phyloP scores from a whole-genome alignment of 2,329 filamentous ascomycete species.

The Tothia fuscella region DNA sequence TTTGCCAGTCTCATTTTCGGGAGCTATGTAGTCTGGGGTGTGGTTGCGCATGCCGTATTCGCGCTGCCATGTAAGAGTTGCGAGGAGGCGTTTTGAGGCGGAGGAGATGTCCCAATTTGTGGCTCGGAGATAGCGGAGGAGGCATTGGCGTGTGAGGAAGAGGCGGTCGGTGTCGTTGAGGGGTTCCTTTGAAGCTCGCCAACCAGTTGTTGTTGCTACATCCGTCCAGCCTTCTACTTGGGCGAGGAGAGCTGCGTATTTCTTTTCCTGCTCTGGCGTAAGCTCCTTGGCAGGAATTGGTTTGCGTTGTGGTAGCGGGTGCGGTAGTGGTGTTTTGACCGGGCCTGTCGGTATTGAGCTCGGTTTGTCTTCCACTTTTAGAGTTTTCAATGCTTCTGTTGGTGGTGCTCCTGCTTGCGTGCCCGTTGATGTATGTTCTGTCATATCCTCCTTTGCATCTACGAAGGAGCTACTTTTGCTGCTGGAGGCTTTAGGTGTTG shows the following conservation, averaged over 20 bases:
- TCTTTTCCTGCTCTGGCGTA: conserved; percentile 63
- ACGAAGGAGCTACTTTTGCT: conserved; percentile 1
- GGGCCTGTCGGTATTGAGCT: conserved; percentile 16
- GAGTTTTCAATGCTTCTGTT: conserved; percentile 4
- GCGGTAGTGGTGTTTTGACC: conserved; percentile 44
- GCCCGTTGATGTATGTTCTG: no score
- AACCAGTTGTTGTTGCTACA: conserved; percentile 52
- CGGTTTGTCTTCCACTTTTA: neutral
- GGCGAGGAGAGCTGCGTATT: conserved; percentile 67
- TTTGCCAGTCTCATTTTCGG: conserved; percentile 95
- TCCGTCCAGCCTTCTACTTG: conserved; percentile 60
- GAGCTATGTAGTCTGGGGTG: conserved; percentile 76
- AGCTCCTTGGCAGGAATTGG: conserved; percentile 47
- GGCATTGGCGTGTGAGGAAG: conserved; percentile 85
- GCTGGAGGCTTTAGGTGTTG: neutral
- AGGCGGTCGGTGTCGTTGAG: conserved; percentile 70
- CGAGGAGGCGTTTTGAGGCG: conserved; percentile 65
- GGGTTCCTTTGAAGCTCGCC: conserved; percentile 45
- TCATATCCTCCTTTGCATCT: conserved; percentile 5
- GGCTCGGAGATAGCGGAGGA: conserved; percentile 84
- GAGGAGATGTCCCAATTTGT: conserved; percentile 78
- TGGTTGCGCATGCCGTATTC: conserved; percentile 76
- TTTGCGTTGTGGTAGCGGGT: conserved; percentile 45
- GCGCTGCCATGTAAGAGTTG: conserved; percentile 75
- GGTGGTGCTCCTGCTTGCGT: no score